Base-by-base conservation (phyloP, 495 filamentous ascomycete species). In the Aspergillus affinis region DNA sequence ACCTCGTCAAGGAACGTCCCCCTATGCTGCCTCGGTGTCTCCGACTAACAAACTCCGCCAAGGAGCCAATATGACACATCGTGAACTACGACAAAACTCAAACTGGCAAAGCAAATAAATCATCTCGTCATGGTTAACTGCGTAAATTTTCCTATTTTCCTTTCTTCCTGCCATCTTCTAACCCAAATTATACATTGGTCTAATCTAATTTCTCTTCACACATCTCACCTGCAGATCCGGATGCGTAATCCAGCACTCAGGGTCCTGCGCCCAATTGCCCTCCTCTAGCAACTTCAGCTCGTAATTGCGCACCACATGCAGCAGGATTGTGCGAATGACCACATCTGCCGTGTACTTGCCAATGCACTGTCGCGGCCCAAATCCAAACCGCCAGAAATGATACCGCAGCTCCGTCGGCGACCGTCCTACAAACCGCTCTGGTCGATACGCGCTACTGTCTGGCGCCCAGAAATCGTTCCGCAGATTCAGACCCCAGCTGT, bases 401-500 rank as follows among this genome's bases (percentile, higher is more conserved):
- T 75, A 75, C 21, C 72, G 61, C 36, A 56, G 17, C 19, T 63
- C 56, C 9, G 63, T 54, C 9, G 52, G 5, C 10, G 17, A 61
- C 7, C 21, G 9, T 17, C 60, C 58, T 10, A 64, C 17, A 44
- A 74, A 74, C 21, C 71, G 61, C 3, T 48, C 26, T 4, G 73
- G 74, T 0, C 62, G 48, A 56, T 64, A 76, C n/a, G 47, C 52
- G 4, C 20, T 10, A 29, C 58, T 27, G 41, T 74, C 66, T 5
- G 41, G 6, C 3, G 70, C 75, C 78, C 77, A 81, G 51, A 65
- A 73, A 0, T 59, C 51, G 57, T 78, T 65, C 8, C 58, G 49
- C 17, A 75, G 56, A 59, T 81, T 79, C 15, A 81, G 49, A 1
- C 71, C 72, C 54, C 73, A 61, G 0, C 73, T 30, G 58, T 81